These are phyloP conservation scores for Saccharum hybrid DNA, from an alignment of 202 grass and related monocot genomes.

Conservation along the genomic window DNA sequence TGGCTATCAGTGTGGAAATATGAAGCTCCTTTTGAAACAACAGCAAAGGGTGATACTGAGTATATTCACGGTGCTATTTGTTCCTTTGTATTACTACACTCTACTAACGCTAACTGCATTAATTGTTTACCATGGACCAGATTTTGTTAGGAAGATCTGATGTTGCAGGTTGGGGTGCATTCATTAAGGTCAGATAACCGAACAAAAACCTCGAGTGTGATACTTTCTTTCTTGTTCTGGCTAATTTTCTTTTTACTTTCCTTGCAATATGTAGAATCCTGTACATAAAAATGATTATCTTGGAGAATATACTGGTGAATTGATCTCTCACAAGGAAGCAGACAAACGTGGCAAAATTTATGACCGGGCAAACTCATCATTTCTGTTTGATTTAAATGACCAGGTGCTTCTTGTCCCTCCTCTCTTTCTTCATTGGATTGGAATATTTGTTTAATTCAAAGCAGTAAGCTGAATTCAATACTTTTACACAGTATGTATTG, in stretches of 20 bases:
- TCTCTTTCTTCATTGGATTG: neutral
- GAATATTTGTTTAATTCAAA: slow-evolving; percentile 23
- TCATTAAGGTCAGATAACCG: slow-evolving; percentile 79
- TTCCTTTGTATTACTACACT: slow-evolving; percentile 24
- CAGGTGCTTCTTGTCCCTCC: slow-evolving; percentile 52
- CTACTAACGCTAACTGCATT: slow-evolving; percentile 20
- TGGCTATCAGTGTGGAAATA: slow-evolving; percentile 99
- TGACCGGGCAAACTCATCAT: slow-evolving; percentile 97
- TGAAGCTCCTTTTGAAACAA: slow-evolving; percentile 98
- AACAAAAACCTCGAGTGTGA: slow-evolving; percentile 15
- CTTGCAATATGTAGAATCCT: slow-evolving; percentile 66
- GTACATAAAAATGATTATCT: slow-evolving; percentile 98
- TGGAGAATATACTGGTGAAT: slow-evolving; percentile 96
- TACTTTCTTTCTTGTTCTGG: slow-evolving; percentile 10
- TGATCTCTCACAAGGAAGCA: slow-evolving; percentile 97
- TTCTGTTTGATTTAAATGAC: slow-evolving; percentile 99
- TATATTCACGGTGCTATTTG: slow-evolving; percentile 26
- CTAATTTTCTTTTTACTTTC: slow-evolving; percentile 36
- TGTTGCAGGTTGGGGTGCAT: slow-evolving; percentile 97
- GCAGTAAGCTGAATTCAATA: slow-evolving; percentile 39
- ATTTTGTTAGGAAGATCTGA: slow-evolving; percentile 91
- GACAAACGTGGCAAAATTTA: slow-evolving; percentile 98
- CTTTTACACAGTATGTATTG: slow-evolving; percentile 72
- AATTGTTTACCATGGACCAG: slow-evolving; percentile 53
- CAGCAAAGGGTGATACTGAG: slow-evolving; percentile 74